Evolutionary conservation across 2,329 filamentous ascomycete genomes (phyloP), one percentile per base, ranked within the genome.

Genomic region (Neodidymelliopsis sp.): DNA sequence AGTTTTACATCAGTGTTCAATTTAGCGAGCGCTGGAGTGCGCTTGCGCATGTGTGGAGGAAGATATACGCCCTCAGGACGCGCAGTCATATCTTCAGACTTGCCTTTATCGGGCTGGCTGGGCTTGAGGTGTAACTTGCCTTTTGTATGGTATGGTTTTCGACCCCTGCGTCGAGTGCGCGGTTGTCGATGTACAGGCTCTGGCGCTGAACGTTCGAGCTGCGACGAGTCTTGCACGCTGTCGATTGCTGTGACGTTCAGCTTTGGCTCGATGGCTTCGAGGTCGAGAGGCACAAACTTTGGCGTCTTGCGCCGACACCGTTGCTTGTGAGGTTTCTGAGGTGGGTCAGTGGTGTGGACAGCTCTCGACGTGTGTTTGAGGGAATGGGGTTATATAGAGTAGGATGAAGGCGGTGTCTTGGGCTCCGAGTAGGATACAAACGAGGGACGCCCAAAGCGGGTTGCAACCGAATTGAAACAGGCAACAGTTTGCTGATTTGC

Each of bases 41-140:
- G 42, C 39, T 58, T 62, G 37, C 64, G 66, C 28, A 64, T 5
- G 35, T 69, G 66, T 8, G 64, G 64, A 11, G 66, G 63, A 13
- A 67, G 18, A n/a, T 53, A 66, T 6, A 36, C 54, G 22, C 41
- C 37, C 6, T 48, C 20, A 7, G 37, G 40, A 8, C 27, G 20
- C 4, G 8, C 10, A 28, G 30, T 23, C 58, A 59, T 62, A 8
- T 29, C 10, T 18, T 27, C 24, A 12, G 13, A 6, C 18, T 41
- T 16, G 4, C 3, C 13, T 8, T 15, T 12, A 7, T n/a, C 15
- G 15, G 11, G 19, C 22, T 6, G 10, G 7, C 20, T 40, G 9
- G 19, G 23, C 18, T 30, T 41, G n/a, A n/a, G n/a, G n/a, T n/a
- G n/a, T n/a, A n/a, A n/a, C 5, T 20, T 41, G 19, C 23, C 24